Base-by-base conservation (phyloP, 768 basidiomycete genomes). In the Boletus tylopilopsis region DNA sequence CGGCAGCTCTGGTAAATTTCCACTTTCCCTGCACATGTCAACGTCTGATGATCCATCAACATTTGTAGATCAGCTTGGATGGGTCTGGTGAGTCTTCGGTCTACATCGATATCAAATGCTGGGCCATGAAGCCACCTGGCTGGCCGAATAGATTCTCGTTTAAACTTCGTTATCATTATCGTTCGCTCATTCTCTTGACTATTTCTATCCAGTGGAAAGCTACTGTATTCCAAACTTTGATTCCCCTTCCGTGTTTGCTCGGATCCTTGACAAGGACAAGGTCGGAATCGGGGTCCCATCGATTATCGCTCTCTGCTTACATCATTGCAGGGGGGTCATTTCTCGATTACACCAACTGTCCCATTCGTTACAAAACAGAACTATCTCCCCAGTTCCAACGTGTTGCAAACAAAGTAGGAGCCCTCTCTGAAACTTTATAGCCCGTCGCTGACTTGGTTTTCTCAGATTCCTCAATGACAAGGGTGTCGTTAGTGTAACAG, bases 161-260 rank as follows among this genome's bases (percentile, higher is more conserved):
- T 13, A 30, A 10, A 30, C 29, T 7, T 34, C 33, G n/a, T 18
- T 34, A 19, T 24, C 33, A 32, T 43, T 44, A 25, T 1, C 24
- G 2, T 32, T 54, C 32, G 32, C 52, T 55, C 29, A 61, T 25
- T 41, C 37, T 32, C 6, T 49, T 21, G 19, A 11, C 19, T 25
- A 12, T 42, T 23, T 38, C 11, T 29, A 45, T 35, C 21, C 49
- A 91, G 88, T 95, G 55, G 94, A 95, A 67, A 90, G 87, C 54
- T 94, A 93, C 67, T 96, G 94, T 60, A 79, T 94, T 23, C 93
- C 93, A 1, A 77, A 94, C 71, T 95, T 96, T 64, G 94, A 96
- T 68, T 94, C 91, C 2, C 94, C 94, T 4, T 92, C 89, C 16
- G 76, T 95, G 42, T 95, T 94, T 56, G 93, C 92, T 7, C 81